Evolutionary conservation across 148 eudicot species (phyloP).

Genomic region (Diospyros lotus): DNA sequence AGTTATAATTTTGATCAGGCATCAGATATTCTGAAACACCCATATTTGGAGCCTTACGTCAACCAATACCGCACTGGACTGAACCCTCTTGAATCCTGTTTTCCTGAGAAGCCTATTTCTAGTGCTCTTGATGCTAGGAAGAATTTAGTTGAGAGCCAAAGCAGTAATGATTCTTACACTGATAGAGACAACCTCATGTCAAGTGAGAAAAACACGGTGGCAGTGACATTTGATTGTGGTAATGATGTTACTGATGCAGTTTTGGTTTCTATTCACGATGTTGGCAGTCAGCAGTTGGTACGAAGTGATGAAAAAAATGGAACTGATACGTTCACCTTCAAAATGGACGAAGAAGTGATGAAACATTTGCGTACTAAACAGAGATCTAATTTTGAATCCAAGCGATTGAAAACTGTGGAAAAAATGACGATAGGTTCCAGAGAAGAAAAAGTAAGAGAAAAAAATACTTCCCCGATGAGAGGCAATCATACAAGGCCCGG

Average conservation of each 20-base stretch:
- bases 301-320: constrained; percentile 35
- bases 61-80: constrained; percentile 54
- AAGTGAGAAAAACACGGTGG: constrained; percentile 56
- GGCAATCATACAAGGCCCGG: constrained; percentile 37
- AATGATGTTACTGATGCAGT: constrained; percentile 50
- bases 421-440: constrained; percentile 52
- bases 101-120: constrained; percentile 58
- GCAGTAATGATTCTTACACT: constrained; percentile 85
- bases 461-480: constrained; percentile 78
- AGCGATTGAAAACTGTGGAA: constrained; percentile 62
- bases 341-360: constrained; percentile 29
- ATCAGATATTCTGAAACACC: constrained; percentile 83
- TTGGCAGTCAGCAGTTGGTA: constrained; percentile 29
- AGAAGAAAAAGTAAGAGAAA: constrained; percentile 84
- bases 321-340: constrained; percentile 22
- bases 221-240: constrained; percentile 37
- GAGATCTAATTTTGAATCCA: constrained; percentile 34
- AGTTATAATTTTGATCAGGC: constrained; percentile 47
- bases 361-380: constrained; percentile 42
- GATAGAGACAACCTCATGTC: constrained; percentile 72
- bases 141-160: constrained; percentile 73
- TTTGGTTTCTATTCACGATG: constrained; percentile 48
- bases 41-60: constrained; percentile 87
- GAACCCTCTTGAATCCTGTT: constrained; percentile 17
- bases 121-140: constrained; percentile 41